phyloP scores from a whole-genome alignment of 108 stramenopile species.

The Fragilaria crotonensis region DNA sequence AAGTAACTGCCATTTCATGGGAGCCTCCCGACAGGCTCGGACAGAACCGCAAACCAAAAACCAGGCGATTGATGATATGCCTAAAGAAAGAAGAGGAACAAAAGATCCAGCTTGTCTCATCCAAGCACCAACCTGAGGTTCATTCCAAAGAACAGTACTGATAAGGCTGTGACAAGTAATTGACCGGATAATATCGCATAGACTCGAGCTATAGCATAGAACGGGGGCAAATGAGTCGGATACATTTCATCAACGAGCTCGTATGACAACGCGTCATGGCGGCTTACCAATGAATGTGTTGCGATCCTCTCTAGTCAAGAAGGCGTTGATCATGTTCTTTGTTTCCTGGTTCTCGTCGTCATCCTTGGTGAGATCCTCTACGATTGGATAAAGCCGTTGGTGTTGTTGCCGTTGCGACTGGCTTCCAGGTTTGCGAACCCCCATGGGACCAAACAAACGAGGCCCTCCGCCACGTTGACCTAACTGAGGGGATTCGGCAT shows the following conservation, averaged over 20 bases:
- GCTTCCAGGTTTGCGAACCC: background rate
- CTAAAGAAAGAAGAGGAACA: conserved; percentile 27
- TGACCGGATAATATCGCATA: conserved; percentile 72
- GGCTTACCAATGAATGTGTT: conserved; percentile 61
- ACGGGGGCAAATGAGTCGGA: background rate
- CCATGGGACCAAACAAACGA: background rate
- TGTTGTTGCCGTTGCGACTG: no score
- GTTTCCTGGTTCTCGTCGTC: conserved; percentile 15
- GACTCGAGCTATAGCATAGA: conserved; percentile 52
- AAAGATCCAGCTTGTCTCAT: conserved; percentile 26
- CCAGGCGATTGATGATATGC: conserved; percentile 43
- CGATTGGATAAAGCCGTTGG: background rate
- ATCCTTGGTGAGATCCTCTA: background rate
- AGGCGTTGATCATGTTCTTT: conserved; percentile 50
- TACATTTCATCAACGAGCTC: background rate
- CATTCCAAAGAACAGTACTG: conserved; percentile 49
- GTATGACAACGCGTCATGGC: background rate
- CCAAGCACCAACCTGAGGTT: conserved; percentile 30
- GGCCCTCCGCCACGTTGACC: no score
- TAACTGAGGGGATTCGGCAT: no score
- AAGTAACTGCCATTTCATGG: conserved; percentile 68
- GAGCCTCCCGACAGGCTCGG: conserved; percentile 45
- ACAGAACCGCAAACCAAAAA: conserved; percentile 39
- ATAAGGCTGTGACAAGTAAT: conserved; percentile 55
- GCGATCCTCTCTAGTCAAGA: conserved; percentile 60